Evolutionary conservation across 1,139 yeast species (phyloP), one percentile per base, ranked within the genome.

Genomic region (Suhomyces bolitotheri): DNA sequence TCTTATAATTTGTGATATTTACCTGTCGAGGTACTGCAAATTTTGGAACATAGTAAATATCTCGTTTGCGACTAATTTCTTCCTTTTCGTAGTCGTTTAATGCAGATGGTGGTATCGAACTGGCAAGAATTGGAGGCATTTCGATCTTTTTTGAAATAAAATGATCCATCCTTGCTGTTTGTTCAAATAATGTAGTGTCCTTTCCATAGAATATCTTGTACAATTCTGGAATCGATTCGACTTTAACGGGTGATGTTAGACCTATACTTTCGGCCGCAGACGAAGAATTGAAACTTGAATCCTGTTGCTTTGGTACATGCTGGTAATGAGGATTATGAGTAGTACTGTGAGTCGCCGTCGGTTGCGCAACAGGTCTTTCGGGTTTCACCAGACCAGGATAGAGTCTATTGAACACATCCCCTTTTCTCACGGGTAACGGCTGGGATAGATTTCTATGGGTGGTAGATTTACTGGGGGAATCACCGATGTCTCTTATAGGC

Each of bases 11-110:
- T 22, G 71, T 65, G 16, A 76, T 62, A 38, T 78, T 74, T 4
- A 78, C 68, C 10, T 35, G 29, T 34, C 63, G 41, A 8, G 42
- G 47, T 5, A 27, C 9, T 33, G 49, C 39, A 24, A 39, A 30
- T 28, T 36, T 56, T 34, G 57, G 75, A 11, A 53, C 66, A 59
- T 52, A 76, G 52, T 62, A 76, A 33, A 65, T 49, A 50, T 47
- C 72, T 50, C 54, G 60, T 34, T 54, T 69, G 44, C 71, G 59
- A 49, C 59, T 60, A 48, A 58, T 64, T 50, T 79, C 84, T 4
- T 80, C 80, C 35, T 72, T 60, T 52, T 79, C 84, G 43, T 75
- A 76, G 14, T 71, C 51, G 36, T 66, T 72, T 17, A 78, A 52
- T 4, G 37, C 27, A 8, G 15, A 14, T 16, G 15, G 10, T 16